Base-by-base conservation (phyloP, 2,329 filamentous ascomycete genomes). In the Cladophialophora chaetospira region DNA sequence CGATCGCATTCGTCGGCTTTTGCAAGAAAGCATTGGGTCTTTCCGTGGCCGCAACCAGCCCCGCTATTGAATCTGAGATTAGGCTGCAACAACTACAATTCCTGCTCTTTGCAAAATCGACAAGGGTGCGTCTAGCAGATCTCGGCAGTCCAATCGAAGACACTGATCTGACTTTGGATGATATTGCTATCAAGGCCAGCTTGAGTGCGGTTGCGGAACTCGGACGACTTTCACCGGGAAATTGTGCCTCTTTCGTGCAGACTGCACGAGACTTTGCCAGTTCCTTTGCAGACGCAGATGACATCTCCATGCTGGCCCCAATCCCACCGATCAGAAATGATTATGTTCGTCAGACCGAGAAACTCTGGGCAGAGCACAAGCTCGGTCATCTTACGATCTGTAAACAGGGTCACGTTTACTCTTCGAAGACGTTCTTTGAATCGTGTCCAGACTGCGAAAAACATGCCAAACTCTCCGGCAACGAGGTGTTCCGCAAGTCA, bases 61-160 rank as follows among this genome's bases (percentile, higher is more conserved):
- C 62, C 28, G 49, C 58, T 15, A 53, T 70, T 25, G 65, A 69
- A 51, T 58, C 55, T 23, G 68, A 70, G 49, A 48, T 65, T 1
- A 62, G 62, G 17, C 54, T 69, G 19, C 59, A 64, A 21, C 63
- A 66, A 40, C 43, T 65, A 5, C 60, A 55, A 19, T 64, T 66
- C 31, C 38, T 57, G 26, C 55, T 61, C 17, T 53, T 65, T 25
- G 57, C 53, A 17, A 56, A 45, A 17, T 28, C 53, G 5, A 50
- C 52, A 13, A 49, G 36, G 44, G n/a, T 35, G 23, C 38, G 19
- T 13, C 21, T 44, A 5, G 19, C 6, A 19, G 25, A 29, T 3
- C 25, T 35, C 23, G 46, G 23, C 5, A 28, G 8, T 31, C 31
- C 38, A 6, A 21, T 38, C 15, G 45, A 40, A 28, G 17, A 45